Conservation (phyloP, 2,329 filamentous ascomycete genomes). For the Diaporthe sp. region DNA sequence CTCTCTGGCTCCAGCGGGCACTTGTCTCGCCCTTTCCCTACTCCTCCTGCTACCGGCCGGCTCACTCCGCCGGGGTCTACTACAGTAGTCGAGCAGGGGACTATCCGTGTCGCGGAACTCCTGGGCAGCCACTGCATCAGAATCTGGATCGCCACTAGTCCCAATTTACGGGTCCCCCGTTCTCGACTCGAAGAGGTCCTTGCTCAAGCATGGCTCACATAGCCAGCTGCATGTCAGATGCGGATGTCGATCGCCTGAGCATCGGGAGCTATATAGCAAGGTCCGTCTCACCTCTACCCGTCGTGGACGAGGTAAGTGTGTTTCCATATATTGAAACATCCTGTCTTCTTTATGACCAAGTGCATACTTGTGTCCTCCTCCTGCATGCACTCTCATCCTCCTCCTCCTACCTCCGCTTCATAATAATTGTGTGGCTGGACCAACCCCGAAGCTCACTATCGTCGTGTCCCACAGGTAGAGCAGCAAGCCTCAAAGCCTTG, state of each 20-base stretch:
- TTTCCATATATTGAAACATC: constrained; percentile 46
- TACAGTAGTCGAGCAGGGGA: constrained; percentile 38
- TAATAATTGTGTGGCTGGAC: constrained; percentile 39
- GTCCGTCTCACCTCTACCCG: constrained; percentile 60
- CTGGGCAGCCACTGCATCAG: constrained; percentile 39
- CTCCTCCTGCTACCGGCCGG: constrained; percentile 33
- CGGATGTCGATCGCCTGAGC: constrained; percentile 56
- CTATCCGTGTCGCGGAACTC: constrained; percentile 36
- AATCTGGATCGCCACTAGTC: constrained; percentile 38
- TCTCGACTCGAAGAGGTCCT: constrained; percentile 37
- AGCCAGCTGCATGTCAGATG: constrained; percentile 69
- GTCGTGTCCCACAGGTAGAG: constrained; percentile 40
- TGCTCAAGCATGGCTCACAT: constrained; percentile 71
- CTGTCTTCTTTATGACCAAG: constrained; percentile 41
- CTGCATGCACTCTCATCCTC: background rate
- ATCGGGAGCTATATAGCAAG: constrained; percentile 66
- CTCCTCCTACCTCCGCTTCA: constrained; percentile 40
- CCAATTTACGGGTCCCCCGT: constrained; percentile 25
- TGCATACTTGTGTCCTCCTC: constrained; percentile 6
- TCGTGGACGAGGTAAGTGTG: constrained; percentile 59
- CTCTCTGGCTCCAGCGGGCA: constrained; percentile 9
- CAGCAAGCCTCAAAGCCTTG: constrained; percentile 61
- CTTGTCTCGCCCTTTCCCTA: constrained; percentile 20
- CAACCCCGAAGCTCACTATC: constrained; percentile 33
- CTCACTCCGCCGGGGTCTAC: constrained; percentile 34